Base-by-base conservation (phyloP, 2,329 filamentous ascomycete species). In the Pseudocercospora macadamiae region DNA sequence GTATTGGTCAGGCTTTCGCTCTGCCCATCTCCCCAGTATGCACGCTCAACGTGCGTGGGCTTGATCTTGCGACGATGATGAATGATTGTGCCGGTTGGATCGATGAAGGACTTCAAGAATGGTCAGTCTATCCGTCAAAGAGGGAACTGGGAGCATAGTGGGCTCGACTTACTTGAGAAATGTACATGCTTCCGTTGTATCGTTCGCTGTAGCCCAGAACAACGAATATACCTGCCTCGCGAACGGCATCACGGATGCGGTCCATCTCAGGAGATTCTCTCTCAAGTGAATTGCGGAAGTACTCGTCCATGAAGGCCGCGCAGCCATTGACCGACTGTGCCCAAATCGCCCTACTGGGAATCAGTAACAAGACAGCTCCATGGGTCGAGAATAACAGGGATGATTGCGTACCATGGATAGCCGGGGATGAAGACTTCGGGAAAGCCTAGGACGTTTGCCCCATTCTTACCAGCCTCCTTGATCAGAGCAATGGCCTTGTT, bases 21-120 rank as follows among this genome's bases (percentile, higher is more conserved):
- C 0, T 78, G 75, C 8, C 79, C 82, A 49, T 85, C 82, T 2
- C 82, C 82, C 59, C 82, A 85, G 23, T 83, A 74, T 5, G 82
- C 77, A 32, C 80, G 76, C 71, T 84, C 82, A 34, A 84, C 80
- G 64, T 84, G 81, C 1, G 82, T 84, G 2, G 82, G 78, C 68
- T 80, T 81, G 62, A 84, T 80, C 73, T 85, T 85, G 61, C 82
- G 78, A 14, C 82, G 78, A 63, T 80, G 77, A 71, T 82, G 81
- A 55, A 80, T 70, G 55, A 84, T 71, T 14, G 79, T 79, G 10
- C 75, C 72, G 55, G 66, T 71, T 0, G 79, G 74, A 32, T 75
- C 76, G 58, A 84, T 84, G 58, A 83, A 73, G 2, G 60, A 59
- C 28, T 49, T n/a, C 14, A 32, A 32, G 12, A 32, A 32, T 32